Base-by-base conservation (phyloP, 2,329 filamentous ascomycete genomes). In the Clarireedia paspali region DNA sequence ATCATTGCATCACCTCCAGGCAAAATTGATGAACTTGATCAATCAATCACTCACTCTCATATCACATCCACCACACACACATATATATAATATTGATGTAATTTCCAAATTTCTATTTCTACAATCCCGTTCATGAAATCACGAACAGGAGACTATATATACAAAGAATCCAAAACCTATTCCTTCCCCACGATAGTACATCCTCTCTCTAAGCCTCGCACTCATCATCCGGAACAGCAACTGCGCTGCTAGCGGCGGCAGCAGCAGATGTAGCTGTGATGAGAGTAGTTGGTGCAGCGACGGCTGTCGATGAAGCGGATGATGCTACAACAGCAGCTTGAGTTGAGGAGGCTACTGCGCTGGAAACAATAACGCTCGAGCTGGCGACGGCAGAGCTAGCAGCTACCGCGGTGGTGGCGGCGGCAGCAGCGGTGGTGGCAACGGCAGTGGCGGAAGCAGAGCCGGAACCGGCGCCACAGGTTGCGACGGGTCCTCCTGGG, bases 401-500 rank as follows among this genome's bases (percentile, higher is more conserved):
- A 42, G 14, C n/a, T 20, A 2, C 6, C 1, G 17, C 44, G 10
- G 12, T 10, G 7, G 26, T 14, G 10, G 24, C 47, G 5, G 27
- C 14, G 1, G 40, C 27, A 7, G 15, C 39, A n/a, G 50, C 45
- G 7, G 26, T 6, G 0, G 27, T 30, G 4, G 42, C 42, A 23
- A 17, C 5, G 3, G 24, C 50, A 27, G 15, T 26, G 1, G 40
- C 6, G 5, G 40, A n/a, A n/a, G n/a, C 38, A 17, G 26, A n/a
- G n/a, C 53, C 52, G 9, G 45, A 15, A 1, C 42, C 42, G 9
- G 44, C 26, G 6, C 36, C 46, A 14, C 61, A 62, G 6, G 49
- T 58, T 1, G 62, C 60, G 12, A 66, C 55, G 1, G 60, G 50
- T 40, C 62, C 62, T 38, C 64, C 63, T 9, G 64, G 64, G 4